Conservation (phyloP, 495 filamentous ascomycete species). For the Cercophora scortea region DNA sequence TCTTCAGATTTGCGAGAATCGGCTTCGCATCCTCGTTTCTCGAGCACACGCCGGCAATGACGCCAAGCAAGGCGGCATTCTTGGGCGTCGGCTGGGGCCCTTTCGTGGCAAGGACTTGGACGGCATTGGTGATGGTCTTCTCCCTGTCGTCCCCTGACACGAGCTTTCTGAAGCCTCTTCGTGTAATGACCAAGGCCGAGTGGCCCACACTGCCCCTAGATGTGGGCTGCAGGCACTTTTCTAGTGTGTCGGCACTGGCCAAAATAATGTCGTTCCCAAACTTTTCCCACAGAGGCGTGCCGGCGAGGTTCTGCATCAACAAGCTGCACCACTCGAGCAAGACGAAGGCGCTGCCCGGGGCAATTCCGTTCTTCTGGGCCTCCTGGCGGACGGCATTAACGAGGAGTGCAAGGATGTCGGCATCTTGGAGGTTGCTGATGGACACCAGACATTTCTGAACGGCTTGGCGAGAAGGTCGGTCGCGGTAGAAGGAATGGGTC, state of each 20-base stretch:
- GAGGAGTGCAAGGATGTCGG: conserved; percentile 51
- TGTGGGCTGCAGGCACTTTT: conserved; percentile 61
- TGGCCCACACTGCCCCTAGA: conserved; percentile 51
- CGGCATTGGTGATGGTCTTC: conserved; percentile 52
- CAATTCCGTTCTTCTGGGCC: conserved; percentile 63
- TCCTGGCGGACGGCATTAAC: conserved; percentile 54
- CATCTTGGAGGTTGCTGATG: conserved; percentile 47
- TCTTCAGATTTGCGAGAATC: conserved; percentile 55
- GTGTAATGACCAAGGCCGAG: conserved; percentile 63
- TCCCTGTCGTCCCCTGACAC: conserved; percentile 54
- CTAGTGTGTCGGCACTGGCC: conserved; percentile 58
- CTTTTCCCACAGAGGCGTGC: conserved; percentile 51
- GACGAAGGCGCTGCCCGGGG: conserved; percentile 76
- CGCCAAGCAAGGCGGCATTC: conserved; percentile 72
- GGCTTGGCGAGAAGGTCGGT: conserved; percentile 73
- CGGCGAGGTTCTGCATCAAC: conserved; percentile 53
- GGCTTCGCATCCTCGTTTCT: conserved; percentile 52
- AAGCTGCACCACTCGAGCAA: conserved; percentile 82
- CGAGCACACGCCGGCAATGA: conserved; percentile 76
- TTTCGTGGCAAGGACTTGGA: conserved; percentile 60
- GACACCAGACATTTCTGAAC: conserved; percentile 67
- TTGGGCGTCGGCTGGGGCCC: conserved; percentile 50
- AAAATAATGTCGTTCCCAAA: conserved; percentile 56
- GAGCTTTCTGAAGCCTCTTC: conserved; percentile 63
- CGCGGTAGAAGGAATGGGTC: conserved; percentile 81